phyloP scores from a whole-genome alignment of 768 basidiomycete genomes.

The Kwoniella mangroviensis region DNA sequence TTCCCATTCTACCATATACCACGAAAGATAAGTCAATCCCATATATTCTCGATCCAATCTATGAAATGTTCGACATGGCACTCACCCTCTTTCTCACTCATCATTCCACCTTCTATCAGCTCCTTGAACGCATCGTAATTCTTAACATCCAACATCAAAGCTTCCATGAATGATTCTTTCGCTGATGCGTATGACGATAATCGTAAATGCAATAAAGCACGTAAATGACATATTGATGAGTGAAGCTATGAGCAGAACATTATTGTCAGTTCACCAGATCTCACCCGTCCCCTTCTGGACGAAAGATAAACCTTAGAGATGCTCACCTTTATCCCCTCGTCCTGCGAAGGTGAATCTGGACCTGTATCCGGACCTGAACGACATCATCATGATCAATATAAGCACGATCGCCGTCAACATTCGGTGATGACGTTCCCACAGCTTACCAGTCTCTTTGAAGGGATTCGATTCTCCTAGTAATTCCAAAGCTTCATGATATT shows the following conservation, averaged over 20 bases:
- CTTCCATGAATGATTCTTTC: slow-evolving; percentile 94
- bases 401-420: not conserved
- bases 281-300: not conserved
- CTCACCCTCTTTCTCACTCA: slow-evolving; percentile 90
- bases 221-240: slow-evolving; percentile 94
- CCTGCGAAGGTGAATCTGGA: slow-evolving; percentile 75
- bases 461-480: slow-evolving; percentile 93
- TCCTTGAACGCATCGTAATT: slow-evolving; percentile 96
- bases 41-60: too few species aligned
- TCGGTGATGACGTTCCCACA: not conserved
- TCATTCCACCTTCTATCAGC: slow-evolving; percentile 89
- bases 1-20: slow-evolving; percentile 83
- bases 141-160: slow-evolving; percentile 89
- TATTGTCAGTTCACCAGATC: slow-evolving; percentile 3
- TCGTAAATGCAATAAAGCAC: slow-evolving; percentile 92
- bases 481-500: slow-evolving; percentile 88
- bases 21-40: too few species aligned
- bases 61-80: not conserved
- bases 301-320: not conserved
- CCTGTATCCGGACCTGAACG: slow-evolving; percentile 65
- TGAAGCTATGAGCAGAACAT: slow-evolving; percentile 68
- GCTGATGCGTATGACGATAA: slow-evolving; percentile 87
- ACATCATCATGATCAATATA: too few species aligned
- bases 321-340: slow-evolving; percentile 90
- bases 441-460: slow-evolving; percentile 71